A percentile compares a stretch with the other conserved stretches of the same genome.
These are phyloP conservation scores for Aureobasidium sp. DNA, from an alignment of 2,329 filamentous ascomycete species.

Conservation along the genomic window DNA sequence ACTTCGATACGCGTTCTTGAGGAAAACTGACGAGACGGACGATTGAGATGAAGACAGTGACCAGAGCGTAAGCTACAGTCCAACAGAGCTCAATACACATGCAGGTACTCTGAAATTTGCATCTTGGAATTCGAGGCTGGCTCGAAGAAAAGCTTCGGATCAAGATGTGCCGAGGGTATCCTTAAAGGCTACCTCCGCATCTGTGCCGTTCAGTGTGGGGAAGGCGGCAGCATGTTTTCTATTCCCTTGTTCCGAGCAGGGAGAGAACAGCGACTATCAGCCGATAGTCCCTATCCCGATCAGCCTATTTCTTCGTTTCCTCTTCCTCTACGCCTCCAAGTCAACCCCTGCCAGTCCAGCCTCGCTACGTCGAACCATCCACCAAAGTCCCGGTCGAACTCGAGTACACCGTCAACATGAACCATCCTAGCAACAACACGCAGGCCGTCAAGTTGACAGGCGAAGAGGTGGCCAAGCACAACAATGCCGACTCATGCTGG, in stretches of 20 bases:
- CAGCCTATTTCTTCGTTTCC: too few species aligned
- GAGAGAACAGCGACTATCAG: conserved; percentile 1
- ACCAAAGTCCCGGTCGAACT: background rate
- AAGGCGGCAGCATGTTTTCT: background rate
- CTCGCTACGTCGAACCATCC: background rate
- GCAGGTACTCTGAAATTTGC: background rate
- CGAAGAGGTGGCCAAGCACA: conserved; percentile 62
- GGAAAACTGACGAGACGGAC: background rate
- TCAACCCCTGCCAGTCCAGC: background rate
- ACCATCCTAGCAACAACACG: conserved; percentile 32
- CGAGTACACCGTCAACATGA: conserved; percentile 24
- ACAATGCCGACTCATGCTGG: conserved; percentile 78
- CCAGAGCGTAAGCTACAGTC: too few species aligned
- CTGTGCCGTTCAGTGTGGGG: background rate
- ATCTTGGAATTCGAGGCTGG: background rate
- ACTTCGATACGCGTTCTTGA: background rate
- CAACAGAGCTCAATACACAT: too few species aligned
- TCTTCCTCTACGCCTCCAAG: background rate
- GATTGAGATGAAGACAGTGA: background rate
- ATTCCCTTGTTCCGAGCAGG: conserved; percentile 4
- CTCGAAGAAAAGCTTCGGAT: background rate
- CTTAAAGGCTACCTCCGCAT: conserved; percentile 7
- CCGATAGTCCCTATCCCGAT: background rate
- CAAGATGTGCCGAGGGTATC: background rate
- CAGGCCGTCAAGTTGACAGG: conserved; percentile 37